Evolutionary conservation across 257 asterid species (phyloP), one percentile per base, ranked within the genome.

Genomic region (Nicotiana tabacum): DNA sequence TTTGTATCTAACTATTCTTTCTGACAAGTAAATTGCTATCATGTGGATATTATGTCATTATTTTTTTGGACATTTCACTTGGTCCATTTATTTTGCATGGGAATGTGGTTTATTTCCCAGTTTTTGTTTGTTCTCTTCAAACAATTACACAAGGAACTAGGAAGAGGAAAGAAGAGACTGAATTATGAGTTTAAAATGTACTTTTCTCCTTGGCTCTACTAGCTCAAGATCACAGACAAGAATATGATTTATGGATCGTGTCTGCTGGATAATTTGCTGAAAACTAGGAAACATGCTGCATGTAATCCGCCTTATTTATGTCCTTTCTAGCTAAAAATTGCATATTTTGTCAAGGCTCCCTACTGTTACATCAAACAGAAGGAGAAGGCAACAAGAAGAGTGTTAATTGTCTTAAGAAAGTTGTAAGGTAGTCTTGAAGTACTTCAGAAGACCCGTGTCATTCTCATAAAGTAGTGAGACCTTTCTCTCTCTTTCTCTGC

Each of bases 401-500:
- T 13, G 21, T 72, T 27, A 12, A 3, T 72, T 24, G 79, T 72
- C 79, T 48, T 72, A 27, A 72, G 39, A 48, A 72, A 46, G 61
- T 74, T 51, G 16, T 33, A 66, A 66, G 48, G 24, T 66, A 33
- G 76, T 66, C 51, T 66, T 39, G 43, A 48, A 51, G 80, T 74
- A 51, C 64, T 74, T 74, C 43, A 13, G 9, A 27, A 27, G 27
- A 2, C 80, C 43, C 3, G 7, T 72, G 24, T 46, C 79, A 24
- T 48, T 72, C 58, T 43, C 62, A 77, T 80, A 72, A 72, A 61
- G 46, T 77, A 53, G 51, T 78, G 69, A 85, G 78, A 74, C 33
- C 77, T 62, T 55, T 69, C 56, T 72, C 48, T 79, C 60, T 66
- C 82, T 80, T 51, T 68, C 56, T 66, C 58, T 66, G 78, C 90